Evolutionary conservation across 805 yeast genomes (phyloP).

Genomic region (Pichia cephalocereana): DNA sequence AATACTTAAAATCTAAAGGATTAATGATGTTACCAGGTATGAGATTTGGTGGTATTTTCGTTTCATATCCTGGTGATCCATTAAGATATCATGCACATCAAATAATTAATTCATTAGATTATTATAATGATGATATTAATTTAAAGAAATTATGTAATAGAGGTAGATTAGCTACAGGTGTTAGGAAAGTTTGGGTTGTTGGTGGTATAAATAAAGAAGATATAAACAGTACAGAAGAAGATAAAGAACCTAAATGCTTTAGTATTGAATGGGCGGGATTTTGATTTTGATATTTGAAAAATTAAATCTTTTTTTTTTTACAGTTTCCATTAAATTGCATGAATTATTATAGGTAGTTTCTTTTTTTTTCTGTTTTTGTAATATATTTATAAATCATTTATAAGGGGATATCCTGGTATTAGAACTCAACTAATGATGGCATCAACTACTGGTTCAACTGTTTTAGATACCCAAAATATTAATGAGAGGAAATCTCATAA

Average conservation of each 20-base stretch:
- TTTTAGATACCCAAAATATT: background rate
- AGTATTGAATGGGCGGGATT: slow-evolving; percentile 97
- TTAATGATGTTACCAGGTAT: slow-evolving; percentile 72
- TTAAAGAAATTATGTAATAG: slow-evolving; percentile 60
- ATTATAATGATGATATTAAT: slow-evolving; percentile 43
- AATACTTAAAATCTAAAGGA: slow-evolving; percentile 13
- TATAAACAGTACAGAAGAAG: background rate
- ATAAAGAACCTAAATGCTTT: slow-evolving; percentile 36
- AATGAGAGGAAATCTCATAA: background rate
- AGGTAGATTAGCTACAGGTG: slow-evolving; percentile 90
- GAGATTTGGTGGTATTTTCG: slow-evolving; percentile 81
- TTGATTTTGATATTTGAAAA: no score
- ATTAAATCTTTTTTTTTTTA: no score
- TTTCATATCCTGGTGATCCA: slow-evolving; percentile 95
- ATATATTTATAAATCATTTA: no score
- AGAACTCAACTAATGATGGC: background rate
- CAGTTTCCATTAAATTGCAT: no score
- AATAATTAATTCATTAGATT: slow-evolving; percentile 46
- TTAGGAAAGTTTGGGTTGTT: slow-evolving; percentile 74
- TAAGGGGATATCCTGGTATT: no score
- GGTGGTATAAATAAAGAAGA: slow-evolving; percentile 24
- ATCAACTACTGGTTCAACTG: background rate
- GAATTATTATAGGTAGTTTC: no score
- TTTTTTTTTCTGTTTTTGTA: no score
- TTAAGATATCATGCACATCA: slow-evolving; percentile 81